Percentiles rank a stretch among this genome's conserved stretches.
Conservation (phyloP, 2,329 filamentous ascomycete genomes). For the Colletotrichum musae region DNA sequence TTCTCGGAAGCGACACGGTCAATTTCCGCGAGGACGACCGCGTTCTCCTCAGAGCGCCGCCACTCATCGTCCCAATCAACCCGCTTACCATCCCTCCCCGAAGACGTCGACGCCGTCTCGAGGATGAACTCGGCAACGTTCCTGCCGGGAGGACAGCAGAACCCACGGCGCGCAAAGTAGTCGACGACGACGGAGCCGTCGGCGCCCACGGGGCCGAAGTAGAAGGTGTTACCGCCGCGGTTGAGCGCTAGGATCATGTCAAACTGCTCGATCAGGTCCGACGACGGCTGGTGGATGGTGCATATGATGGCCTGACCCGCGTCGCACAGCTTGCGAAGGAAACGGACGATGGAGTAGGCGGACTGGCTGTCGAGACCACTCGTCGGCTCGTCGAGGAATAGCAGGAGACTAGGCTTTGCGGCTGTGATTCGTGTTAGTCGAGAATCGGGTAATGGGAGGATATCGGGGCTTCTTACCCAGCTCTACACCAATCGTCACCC, state of each 20-base stretch:
- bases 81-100: slow-evolving; percentile 53
- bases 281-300: slow-evolving; percentile 75
- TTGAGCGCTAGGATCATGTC: slow-evolving; percentile 81
- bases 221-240: slow-evolving; percentile 79
- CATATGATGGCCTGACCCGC: slow-evolving; percentile 76
- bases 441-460: not conserved
- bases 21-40: slow-evolving; percentile 74
- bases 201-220: slow-evolving; percentile 80
- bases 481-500: slow-evolving; percentile 79
- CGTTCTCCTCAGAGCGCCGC: slow-evolving; percentile 74
- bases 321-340: slow-evolving; percentile 66
- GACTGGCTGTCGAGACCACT: slow-evolving; percentile 56
- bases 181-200: slow-evolving; percentile 69
- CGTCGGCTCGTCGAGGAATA: slow-evolving; percentile 80
- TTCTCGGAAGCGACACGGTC: slow-evolving; percentile 65
- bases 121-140: slow-evolving; percentile 67
- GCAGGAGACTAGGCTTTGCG: slow-evolving; percentile 75
- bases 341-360: slow-evolving; percentile 57
- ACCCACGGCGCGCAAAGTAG: slow-evolving; percentile 76
- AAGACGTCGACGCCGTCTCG: slow-evolving; percentile 58
- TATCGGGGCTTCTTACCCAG: slow-evolving; percentile 54
- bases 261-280: slow-evolving; percentile 75
- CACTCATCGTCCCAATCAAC: slow-evolving; percentile 85
- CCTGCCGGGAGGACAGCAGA: slow-evolving; percentile 71
- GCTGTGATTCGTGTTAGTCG: not conserved